Percentiles rank a stretch among this genome's conserved stretches.
These are phyloP conservation scores for Coemansia sp. DNA, from an alignment of 192 early-diverging fungal genomes.

Conservation along the genomic window DNA sequence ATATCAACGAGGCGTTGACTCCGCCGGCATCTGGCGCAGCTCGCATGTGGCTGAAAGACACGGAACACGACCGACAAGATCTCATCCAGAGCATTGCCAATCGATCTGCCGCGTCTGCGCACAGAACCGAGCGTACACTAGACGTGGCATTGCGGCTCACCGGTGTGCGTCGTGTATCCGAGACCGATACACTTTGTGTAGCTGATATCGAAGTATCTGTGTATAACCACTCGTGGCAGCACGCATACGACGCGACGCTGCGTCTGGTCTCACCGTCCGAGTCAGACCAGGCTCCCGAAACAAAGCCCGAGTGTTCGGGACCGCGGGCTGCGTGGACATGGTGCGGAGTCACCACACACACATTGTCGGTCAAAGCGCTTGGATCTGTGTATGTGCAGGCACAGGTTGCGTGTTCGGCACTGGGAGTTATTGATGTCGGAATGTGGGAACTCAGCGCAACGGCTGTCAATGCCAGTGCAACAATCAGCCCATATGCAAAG, in stretches of 20 bases:
- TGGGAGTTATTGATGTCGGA: conserved; percentile 38
- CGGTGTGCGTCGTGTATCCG: not conserved
- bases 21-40: conserved; percentile 53
- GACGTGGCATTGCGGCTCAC: conserved; percentile 25
- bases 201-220: conserved; percentile 30
- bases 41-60: conserved; percentile 44
- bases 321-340: conserved; percentile 46
- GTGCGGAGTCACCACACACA: conserved; percentile 24
- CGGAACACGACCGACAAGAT: conserved; percentile 37
- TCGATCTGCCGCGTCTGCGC: conserved; percentile 2
- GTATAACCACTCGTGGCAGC: conserved; percentile 52
- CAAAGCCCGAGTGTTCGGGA: conserved; percentile 28
- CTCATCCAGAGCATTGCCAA: conserved; percentile 42
- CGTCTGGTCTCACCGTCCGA: conserved; percentile 41
- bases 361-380: conserved; percentile 13
- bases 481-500: conserved; percentile 5
- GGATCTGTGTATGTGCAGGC: conserved; percentile 12
- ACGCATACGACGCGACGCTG: conserved; percentile 28
- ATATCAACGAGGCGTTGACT: conserved; percentile 57
- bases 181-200: conserved; percentile 1
- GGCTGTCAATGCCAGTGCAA: conserved; percentile 2
- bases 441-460: conserved; percentile 36
- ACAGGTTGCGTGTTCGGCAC: conserved; percentile 19
- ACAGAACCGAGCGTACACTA: conserved; percentile 32
- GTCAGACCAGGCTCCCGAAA: conserved; percentile 11